Evolutionary conservation across 2,329 filamentous ascomycete genomes (phyloP), one percentile per base, ranked within the genome.

Genomic region (Exophiala dermatitidis): DNA sequence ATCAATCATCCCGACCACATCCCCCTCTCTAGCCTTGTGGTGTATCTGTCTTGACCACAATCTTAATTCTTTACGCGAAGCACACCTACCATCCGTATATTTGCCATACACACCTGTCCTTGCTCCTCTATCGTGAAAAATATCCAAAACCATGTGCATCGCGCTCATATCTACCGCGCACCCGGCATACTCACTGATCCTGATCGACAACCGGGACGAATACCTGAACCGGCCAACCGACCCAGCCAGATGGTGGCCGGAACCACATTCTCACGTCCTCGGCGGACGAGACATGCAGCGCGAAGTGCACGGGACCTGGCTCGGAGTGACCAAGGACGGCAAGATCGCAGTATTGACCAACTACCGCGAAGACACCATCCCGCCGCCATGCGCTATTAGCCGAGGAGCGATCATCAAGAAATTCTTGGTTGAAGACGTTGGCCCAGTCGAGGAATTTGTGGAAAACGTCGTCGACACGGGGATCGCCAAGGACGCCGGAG

Each of bases 161-260:
- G 83, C 82, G 46, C 74, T 90, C 43, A 73, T 88, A 54, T 88
- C 86, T 29, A 90, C 86, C 12, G 78, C 84, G 43, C 86, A 90
- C 66, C 86, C 87, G 6, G 74, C 79, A 60, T 90, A 90, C 69
- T 78, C 84, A 29, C 76, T 90, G 56, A 85, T 91, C 62, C 72
- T 88, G 56, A 74, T 90, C 66, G 82, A 90, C 71, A 91, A 91
- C 68, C 80, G 87, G 62, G 87, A 91, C 34, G 82, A 85, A 71
- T 84, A 78, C 60, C 72, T 84, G 48, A 73, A 74, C 57, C 78
- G 82, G 33, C 81, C 81, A 47, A 85, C 82, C 26, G 75, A 78
- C 32, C 69, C 70, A 33, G 80, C 78, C 54, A 68, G 72, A 60
- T 84, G 79, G 79, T 84, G 82, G 82, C 74, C 77, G 40, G 61